Evolutionary conservation across 2,329 filamentous ascomycete species (phyloP).

Genomic region (Metarhizium guizhouense): DNA sequence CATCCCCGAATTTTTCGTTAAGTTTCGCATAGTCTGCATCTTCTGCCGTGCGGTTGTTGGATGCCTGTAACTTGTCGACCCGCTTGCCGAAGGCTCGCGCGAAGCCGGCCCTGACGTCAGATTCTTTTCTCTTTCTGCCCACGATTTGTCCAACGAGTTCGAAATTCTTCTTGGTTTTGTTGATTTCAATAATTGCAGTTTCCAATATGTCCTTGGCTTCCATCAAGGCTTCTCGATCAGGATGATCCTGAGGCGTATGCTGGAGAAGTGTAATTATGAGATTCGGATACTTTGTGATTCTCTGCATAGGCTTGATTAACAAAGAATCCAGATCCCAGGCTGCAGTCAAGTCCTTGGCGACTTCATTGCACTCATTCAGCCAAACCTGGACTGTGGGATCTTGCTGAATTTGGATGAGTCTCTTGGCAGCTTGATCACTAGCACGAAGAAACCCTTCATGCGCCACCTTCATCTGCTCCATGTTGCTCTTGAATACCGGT

Average conservation of each 20-base stretch:
- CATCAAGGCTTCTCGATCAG: constrained; percentile 61
- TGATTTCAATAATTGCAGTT: constrained; percentile 73
- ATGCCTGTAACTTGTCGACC: constrained; percentile 71
- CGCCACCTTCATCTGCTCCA: constrained; percentile 50
- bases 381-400: constrained; percentile 65
- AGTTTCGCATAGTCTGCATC: constrained; percentile 74
- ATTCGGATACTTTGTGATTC: constrained; percentile 87
- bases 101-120: constrained; percentile 74
- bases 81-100: constrained; percentile 85
- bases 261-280: constrained; percentile 73
- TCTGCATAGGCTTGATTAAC: constrained; percentile 94
- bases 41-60: constrained; percentile 53
- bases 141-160: constrained; percentile 89
- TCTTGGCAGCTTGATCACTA: constrained; percentile 53
- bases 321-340: constrained; percentile 94
- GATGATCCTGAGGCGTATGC: constrained; percentile 72
- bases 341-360: constrained; percentile 82
- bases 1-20: constrained; percentile 81
- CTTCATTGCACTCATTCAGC: constrained; percentile 87
- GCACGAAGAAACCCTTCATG: constrained; percentile 56
- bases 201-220: constrained; percentile 45
- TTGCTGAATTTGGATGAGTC: constrained; percentile 53
- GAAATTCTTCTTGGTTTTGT: constrained; percentile 90
- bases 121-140: constrained; percentile 75
- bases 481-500: constrained; percentile 44